phyloP scores from a whole-genome alignment of 2,329 filamentous ascomycete genomes.

The Sclerotinia glacialis region DNA sequence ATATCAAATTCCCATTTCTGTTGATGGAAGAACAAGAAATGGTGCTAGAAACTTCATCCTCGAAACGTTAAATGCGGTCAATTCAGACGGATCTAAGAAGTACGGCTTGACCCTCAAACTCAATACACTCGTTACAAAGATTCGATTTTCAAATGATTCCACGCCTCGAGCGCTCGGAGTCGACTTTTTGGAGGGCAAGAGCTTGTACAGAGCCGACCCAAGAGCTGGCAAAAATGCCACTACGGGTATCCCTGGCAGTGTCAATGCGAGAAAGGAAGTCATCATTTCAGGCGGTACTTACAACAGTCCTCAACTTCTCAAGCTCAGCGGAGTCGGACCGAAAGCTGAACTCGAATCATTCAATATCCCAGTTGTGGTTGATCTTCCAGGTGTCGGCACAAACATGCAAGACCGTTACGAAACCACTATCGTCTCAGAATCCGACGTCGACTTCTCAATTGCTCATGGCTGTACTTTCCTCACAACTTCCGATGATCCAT shows the following conservation, averaged over 20 bases:
- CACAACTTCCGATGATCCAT: conserved; percentile 41
- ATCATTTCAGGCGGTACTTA: conserved; percentile 49
- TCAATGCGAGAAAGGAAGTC: conserved; percentile 40
- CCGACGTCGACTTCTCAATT: conserved; percentile 42
- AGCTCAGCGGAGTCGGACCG: conserved; percentile 47
- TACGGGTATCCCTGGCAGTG: conserved; percentile 29
- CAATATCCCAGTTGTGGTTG: conserved; percentile 50
- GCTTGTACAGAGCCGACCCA: conserved; percentile 46
- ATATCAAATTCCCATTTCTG: conserved; percentile 33
- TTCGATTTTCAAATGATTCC: conserved; percentile 30
- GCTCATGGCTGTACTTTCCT: conserved; percentile 40
- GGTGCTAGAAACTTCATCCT: conserved; percentile 34
- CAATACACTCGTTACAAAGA: conserved; percentile 42
- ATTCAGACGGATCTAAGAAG: conserved; percentile 25
- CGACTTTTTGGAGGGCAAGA: conserved; percentile 44
- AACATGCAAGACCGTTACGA: conserved; percentile 57
- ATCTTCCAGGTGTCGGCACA: conserved; percentile 61
- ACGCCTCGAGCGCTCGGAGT: conserved; percentile 43
- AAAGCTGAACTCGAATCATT: conserved; percentile 42
- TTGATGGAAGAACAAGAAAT: conserved; percentile 26
- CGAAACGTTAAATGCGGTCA: conserved; percentile 27
- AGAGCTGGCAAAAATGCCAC: conserved; percentile 37
- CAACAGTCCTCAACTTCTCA: conserved; percentile 48
- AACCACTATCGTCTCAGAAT: conserved; percentile 46
- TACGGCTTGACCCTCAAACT: conserved; percentile 22